Evolutionary conservation across 495 filamentous ascomycete species (phyloP).

Genomic region (Pseudomonodictys pantanalensis): DNA sequence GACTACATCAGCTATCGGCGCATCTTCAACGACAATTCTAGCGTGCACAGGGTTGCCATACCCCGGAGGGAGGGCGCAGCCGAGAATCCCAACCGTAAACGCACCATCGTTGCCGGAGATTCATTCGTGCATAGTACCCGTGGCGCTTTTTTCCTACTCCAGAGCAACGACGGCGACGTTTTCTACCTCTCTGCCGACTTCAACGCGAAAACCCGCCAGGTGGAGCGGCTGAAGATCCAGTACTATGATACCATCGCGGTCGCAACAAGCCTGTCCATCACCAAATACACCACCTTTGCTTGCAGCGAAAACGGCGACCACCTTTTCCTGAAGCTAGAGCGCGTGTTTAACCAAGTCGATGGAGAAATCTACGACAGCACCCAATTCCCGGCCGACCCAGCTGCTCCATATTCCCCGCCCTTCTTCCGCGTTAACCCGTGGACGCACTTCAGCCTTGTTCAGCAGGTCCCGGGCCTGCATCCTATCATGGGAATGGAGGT

Average conservation of each 20-base stretch:
- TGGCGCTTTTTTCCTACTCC: slow-evolving; percentile 97
- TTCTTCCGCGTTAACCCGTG: slow-evolving; percentile 80
- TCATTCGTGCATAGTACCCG: slow-evolving; percentile 90
- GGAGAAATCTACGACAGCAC: slow-evolving; percentile 67
- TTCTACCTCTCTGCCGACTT: slow-evolving; percentile 96
- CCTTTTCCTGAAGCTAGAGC: slow-evolving; percentile 95
- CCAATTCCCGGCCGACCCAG: slow-evolving; percentile 69
- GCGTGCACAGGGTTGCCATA: slow-evolving; percentile 70
- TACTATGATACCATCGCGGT: slow-evolving; percentile 96
- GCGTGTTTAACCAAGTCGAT: slow-evolving; percentile 93
- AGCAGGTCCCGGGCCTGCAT: slow-evolving; percentile 84
- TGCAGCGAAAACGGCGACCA: slow-evolving; percentile 91
- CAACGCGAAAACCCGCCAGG: slow-evolving; percentile 66
- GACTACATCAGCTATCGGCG: slow-evolving; percentile 94
- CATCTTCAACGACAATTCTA: slow-evolving; percentile 76
- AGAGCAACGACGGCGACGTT: slow-evolving; percentile 93
- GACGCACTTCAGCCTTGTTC: slow-evolving; percentile 79
- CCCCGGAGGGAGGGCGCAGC: slow-evolving; percentile 80
- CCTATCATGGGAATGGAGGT: slow-evolving; percentile 88
- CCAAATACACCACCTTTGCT: slow-evolving; percentile 93
- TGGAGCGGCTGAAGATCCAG: slow-evolving; percentile 83
- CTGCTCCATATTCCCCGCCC: slow-evolving; percentile 63
- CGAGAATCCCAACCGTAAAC: slow-evolving; percentile 89
- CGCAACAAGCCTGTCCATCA: slow-evolving; percentile 78
- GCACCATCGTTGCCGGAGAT: slow-evolving; percentile 79